Conservation (phyloP, 805 yeast species). For the Candida nonsorbophila region DNA sequence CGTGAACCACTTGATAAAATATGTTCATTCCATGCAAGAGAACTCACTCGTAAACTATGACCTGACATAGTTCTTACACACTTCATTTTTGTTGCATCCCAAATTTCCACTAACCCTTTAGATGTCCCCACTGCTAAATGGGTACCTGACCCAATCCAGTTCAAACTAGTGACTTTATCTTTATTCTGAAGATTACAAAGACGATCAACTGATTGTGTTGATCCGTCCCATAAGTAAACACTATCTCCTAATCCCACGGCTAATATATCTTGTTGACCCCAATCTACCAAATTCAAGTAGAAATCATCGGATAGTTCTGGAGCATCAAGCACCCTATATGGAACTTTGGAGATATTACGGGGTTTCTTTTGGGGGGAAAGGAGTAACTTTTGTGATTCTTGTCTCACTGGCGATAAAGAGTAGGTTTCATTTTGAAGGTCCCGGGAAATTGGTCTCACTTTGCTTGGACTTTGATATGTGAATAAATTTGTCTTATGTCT, state of each 20-base stretch:
- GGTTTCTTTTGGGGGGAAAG: slow-evolving; percentile 79
- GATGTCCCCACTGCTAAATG: slow-evolving; percentile 91
- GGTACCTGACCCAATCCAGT: slow-evolving; percentile 94
- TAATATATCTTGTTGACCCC: slow-evolving; percentile 86
- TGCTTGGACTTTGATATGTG: slow-evolving; percentile 69
- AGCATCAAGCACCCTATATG: slow-evolving; percentile 91
- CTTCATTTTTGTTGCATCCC: slow-evolving; percentile 82
- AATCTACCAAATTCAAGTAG: slow-evolving; percentile 85
- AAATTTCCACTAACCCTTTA: slow-evolving; percentile 84
- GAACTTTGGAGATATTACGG: slow-evolving; percentile 76
- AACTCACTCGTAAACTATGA: slow-evolving; percentile 76
- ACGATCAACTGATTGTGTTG: slow-evolving; percentile 75
- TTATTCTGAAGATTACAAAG: slow-evolving; percentile 62
- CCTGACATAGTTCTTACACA: slow-evolving; percentile 92
- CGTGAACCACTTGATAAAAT: slow-evolving; percentile 82
- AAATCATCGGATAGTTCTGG: slow-evolving; percentile 94
- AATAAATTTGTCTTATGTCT: slow-evolving; percentile 53
- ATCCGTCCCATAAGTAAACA: slow-evolving; percentile 88
- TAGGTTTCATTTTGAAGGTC: slow-evolving; percentile 71
- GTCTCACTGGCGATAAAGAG: slow-evolving; percentile 81
- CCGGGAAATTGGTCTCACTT: slow-evolving; percentile 55
- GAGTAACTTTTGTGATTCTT: slow-evolving; percentile 75
- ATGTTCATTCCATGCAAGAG: slow-evolving; percentile 93
- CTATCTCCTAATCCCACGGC: slow-evolving; percentile 88
- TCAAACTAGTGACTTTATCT: slow-evolving; percentile 75